A percentile compares a stretch with the other conserved stretches of the same genome.
Conservation (phyloP, 129 eudicot genomes). For the Artemisia tridentata region DNA sequence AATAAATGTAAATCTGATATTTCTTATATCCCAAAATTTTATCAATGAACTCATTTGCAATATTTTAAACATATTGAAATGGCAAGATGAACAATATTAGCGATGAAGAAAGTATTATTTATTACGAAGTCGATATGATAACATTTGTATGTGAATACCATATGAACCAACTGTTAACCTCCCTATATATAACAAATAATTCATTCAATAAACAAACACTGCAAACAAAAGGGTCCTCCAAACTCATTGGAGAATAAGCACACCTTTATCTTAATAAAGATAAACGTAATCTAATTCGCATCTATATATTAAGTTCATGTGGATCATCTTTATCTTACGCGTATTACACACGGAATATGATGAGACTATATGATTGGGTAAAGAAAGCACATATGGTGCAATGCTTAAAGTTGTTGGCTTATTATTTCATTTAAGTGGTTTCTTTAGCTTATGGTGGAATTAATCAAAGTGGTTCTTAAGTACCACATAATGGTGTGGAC, state of each 20-base stretch:
- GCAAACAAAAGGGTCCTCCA: slow-evolving; percentile 42
- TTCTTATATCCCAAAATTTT: too few relatives aligned
- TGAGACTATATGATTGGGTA: not conserved
- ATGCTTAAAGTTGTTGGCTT: slow-evolving; percentile 11
- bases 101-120: too few relatives aligned
- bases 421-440: slow-evolving; percentile 1
- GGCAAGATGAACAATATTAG: too few relatives aligned
- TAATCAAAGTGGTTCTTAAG: slow-evolving; percentile 20
- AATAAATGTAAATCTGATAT: too few relatives aligned
- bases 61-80: too few relatives aligned
- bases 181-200: not conserved
- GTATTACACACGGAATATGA: slow-evolving; percentile 22
- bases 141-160: too few relatives aligned
- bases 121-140: too few relatives aligned
- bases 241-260: slow-evolving; percentile 56
- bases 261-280: slow-evolving; percentile 22
- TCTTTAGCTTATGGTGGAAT: slow-evolving; percentile 8
- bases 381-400: not conserved
- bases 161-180: not conserved
- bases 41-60: too few relatives aligned
- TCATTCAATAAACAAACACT: slow-evolving; percentile 8
- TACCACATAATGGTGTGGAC: slow-evolving; percentile 25
- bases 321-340: slow-evolving; percentile 7
- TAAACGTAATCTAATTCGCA: not conserved
- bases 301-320: not conserved